Percentiles rank a stretch among this genome's conserved stretches.
Evolutionary conservation across 2,329 filamentous ascomycete genomes (phyloP).

Genomic region (Cytospora piceicola): DNA sequence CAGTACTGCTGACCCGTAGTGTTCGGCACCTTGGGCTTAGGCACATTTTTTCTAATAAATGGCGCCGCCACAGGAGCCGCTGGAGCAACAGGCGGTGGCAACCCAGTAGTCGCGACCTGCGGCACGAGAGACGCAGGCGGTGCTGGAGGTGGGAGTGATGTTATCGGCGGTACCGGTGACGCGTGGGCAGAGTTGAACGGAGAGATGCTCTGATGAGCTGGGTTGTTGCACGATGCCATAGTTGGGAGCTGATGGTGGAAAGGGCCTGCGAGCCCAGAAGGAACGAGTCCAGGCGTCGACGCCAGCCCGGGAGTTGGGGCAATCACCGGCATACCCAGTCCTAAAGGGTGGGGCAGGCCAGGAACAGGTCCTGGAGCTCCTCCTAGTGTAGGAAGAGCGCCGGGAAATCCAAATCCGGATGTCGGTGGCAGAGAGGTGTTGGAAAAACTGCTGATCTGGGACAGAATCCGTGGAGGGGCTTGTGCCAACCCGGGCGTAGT

Average conservation of each 20-base stretch:
- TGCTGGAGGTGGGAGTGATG: constrained; percentile 12
- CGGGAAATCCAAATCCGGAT: neutral
- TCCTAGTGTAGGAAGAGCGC: neutral
- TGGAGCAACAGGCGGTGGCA: neutral
- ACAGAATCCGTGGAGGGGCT: neutral
- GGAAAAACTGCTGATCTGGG: neutral
- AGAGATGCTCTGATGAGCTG: constrained; percentile 14
- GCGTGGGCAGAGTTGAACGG: neutral
- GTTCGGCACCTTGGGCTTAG: constrained; percentile 30
- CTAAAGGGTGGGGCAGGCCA: neutral
- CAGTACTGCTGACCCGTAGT: constrained; percentile 31
- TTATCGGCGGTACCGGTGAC: neutral
- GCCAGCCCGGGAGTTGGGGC: neutral
- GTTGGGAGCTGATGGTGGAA: constrained; percentile 23
- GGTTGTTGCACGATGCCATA: constrained; percentile 23
- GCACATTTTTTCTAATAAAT: constrained; percentile 26
- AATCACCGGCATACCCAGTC: neutral
- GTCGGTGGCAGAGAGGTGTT: constrained; percentile 5
- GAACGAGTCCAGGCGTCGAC: neutral
- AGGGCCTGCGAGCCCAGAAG: neutral
- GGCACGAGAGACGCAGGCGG: constrained; percentile 5
- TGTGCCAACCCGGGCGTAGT: neutral
- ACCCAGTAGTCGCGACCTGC: neutral
- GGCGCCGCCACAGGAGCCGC: constrained; percentile 8
- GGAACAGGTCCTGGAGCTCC: constrained; percentile 1